Conservation (phyloP, 176 grass and related monocot genomes). For the Oryza brachyantha region DNA sequence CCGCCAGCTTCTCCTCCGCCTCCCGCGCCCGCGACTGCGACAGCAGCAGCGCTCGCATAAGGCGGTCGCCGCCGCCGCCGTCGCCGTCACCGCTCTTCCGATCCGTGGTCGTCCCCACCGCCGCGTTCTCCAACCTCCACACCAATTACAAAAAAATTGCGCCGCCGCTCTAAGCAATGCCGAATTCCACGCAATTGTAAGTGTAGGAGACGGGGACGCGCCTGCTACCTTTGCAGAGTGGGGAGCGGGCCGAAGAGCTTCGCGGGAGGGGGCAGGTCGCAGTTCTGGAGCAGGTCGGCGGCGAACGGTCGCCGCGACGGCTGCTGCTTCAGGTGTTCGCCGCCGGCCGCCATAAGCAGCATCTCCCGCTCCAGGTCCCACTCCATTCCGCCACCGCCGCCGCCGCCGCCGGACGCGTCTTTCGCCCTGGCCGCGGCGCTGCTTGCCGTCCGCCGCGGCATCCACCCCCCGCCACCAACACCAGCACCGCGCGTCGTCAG, state of each 20-base stretch:
- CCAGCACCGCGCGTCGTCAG: no score
- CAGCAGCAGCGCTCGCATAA: conserved; percentile 72
- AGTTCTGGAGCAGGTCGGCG: conserved; percentile 86
- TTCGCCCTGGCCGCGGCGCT: background rate
- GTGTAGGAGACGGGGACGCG: background rate
- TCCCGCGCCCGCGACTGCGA: conserved; percentile 96
- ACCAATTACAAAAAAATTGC: background rate
- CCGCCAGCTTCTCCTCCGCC: conserved; percentile 59
- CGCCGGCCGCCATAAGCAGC: conserved; percentile 40
- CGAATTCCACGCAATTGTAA: background rate
- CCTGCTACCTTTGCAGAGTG: conserved; percentile 23
- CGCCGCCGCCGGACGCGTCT: background rate
- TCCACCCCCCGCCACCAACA: background rate
- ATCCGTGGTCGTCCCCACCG: background rate
- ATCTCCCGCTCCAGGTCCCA: conserved; percentile 63
- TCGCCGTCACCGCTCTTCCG: background rate
- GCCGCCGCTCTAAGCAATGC: background rate
- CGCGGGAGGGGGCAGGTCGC: conserved; percentile 81
- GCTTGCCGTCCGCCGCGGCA: conserved; percentile 11
- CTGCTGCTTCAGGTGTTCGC: conserved; percentile 15
- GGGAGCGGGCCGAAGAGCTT: conserved; percentile 69
- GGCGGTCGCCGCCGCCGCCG: conserved; percentile 25
- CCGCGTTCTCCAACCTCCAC: conserved; percentile 36
- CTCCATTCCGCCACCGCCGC: conserved; percentile 41
- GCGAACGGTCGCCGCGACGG: background rate